phyloP scores from a whole-genome alignment of 306 rosid genomes.

The Castanospermum australe region DNA sequence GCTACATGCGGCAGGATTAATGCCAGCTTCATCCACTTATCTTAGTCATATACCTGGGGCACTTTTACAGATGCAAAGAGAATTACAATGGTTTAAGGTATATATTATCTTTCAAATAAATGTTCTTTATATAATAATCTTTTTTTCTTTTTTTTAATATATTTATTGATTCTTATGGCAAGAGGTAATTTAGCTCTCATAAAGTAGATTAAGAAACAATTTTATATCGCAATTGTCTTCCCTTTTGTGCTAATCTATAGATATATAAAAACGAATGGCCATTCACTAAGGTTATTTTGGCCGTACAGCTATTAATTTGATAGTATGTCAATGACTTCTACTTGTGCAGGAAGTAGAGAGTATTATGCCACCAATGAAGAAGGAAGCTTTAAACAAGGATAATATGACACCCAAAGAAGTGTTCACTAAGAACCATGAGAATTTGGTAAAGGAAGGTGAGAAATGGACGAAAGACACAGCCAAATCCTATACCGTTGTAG shows the following conservation, averaged over 20 bases:
- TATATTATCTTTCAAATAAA: too few relatives aligned
- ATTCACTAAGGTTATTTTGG: too few relatives aligned
- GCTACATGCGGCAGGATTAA: conserved; percentile 6
- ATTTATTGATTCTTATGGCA: too few relatives aligned
- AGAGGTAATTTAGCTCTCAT: too few relatives aligned
- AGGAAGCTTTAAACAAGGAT: not conserved
- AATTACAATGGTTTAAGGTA: conserved; percentile 7
- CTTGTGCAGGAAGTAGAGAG: conserved; percentile 9
- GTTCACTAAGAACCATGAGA: not conserved
- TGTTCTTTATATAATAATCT: too few relatives aligned
- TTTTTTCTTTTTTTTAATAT: too few relatives aligned
- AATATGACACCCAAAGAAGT: not conserved
- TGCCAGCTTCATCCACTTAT: not conserved
- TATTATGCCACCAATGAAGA: not conserved
- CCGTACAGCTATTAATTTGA: too few relatives aligned
- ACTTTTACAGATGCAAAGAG: conserved; percentile 10
- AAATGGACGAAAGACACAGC: conserved; percentile 1
- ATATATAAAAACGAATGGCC: too few relatives aligned
- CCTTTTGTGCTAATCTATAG: too few relatives aligned
- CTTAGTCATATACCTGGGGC: not conserved
- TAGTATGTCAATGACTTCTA: not conserved
- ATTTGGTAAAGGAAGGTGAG: not conserved
- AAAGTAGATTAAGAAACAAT: too few relatives aligned
- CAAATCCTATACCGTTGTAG: not conserved
- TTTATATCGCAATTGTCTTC: too few relatives aligned